Evolutionary conservation across 2,329 filamentous ascomycete genomes (phyloP), one percentile per base, ranked within the genome.

Genomic region (Aspergillus melleus): DNA sequence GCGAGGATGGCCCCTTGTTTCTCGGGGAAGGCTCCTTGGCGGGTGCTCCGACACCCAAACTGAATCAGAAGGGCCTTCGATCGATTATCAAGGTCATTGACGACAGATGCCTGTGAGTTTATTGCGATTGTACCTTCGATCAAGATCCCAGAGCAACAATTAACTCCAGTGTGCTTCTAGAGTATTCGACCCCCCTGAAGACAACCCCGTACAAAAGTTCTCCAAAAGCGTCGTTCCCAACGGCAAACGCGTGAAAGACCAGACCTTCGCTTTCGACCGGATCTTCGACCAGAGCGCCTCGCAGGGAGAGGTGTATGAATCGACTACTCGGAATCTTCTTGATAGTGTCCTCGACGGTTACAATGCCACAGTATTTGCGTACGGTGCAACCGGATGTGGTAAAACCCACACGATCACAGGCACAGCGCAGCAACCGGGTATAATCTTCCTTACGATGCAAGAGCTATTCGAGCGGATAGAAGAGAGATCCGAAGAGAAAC

Each of bases 371-470:
- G 95, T 99, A 4, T 99, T 99, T 74, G 95, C 95, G 53, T 99
- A 99, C 76, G 95, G 95, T 67, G 95, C 95, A 44, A 99, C 95
- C 0, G 95, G 95, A 44, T 99, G 95, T 76, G 95, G 95, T 76
- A 99, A 99, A 80, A 99, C 95, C 24, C 95, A 99, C 76, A 99
- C 95, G 10, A 99, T 99, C 71, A 92, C 89, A 3, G 95, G 95
- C 66, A 97, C 94, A 0, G 80, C 92, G 1, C 90, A 96, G 74
- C 90, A 96, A 71, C 95, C 95, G 0, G 95, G 95, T 59, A 98
- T 99, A 70, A 99, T 99, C 74, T 99, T 98, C 79, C 80, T 99
- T 69, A 98, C 95, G 1, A 99, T 99, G 93, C 94, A 98, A 77
- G 95, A 99, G 77, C 82, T 99, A 24, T 99, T 99, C 72, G 95